These are phyloP conservation scores for Picea glauca DNA, from an alignment of 75 land plant genomes.

Conservation along the genomic window DNA sequence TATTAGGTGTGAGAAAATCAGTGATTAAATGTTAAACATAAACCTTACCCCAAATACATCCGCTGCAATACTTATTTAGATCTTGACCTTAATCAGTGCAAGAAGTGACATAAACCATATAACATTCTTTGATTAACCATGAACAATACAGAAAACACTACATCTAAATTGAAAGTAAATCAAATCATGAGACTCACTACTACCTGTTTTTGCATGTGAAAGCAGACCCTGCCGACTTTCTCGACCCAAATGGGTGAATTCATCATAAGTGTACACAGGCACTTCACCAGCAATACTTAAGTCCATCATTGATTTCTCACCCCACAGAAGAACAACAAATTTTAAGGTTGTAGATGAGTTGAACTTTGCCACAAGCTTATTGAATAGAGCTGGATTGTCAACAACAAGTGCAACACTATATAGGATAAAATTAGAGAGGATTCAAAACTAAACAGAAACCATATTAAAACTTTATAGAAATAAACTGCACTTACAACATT, in stretches of 20 bases:
- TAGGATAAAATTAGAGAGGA: slow-evolving; percentile 3
- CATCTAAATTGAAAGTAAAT: not conserved
- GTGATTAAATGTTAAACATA: not conserved
- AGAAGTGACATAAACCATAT: not conserved
- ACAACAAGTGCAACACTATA: slow-evolving; percentile 82
- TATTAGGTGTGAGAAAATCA: not conserved
- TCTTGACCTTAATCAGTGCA: not conserved
- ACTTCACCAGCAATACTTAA: slow-evolving; percentile 11
- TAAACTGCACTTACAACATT: too few relatives aligned
- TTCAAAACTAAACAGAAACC: slow-evolving; percentile 4
- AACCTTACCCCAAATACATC: not conserved
- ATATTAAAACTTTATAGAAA: not conserved
- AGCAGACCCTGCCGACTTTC: slow-evolving; percentile 27
- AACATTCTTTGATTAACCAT: not conserved
- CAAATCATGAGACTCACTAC: slow-evolving; percentile 7
- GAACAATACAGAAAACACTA: not conserved
- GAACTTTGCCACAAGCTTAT: slow-evolving; percentile 42
- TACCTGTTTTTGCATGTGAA: slow-evolving; percentile 33
- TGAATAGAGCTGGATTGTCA: slow-evolving; percentile 60
- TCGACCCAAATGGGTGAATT: slow-evolving; percentile 46
- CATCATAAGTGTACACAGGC: slow-evolving; percentile 56
- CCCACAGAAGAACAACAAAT: slow-evolving; percentile 82
- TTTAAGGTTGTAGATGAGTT: slow-evolving; percentile 23
- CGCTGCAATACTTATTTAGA: not conserved
- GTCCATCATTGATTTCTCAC: slow-evolving; percentile 53